Evolutionary conservation across 768 basidiomycete genomes (phyloP), one percentile per base, ranked within the genome.

Genomic region (Collybiopsis confluens): DNA sequence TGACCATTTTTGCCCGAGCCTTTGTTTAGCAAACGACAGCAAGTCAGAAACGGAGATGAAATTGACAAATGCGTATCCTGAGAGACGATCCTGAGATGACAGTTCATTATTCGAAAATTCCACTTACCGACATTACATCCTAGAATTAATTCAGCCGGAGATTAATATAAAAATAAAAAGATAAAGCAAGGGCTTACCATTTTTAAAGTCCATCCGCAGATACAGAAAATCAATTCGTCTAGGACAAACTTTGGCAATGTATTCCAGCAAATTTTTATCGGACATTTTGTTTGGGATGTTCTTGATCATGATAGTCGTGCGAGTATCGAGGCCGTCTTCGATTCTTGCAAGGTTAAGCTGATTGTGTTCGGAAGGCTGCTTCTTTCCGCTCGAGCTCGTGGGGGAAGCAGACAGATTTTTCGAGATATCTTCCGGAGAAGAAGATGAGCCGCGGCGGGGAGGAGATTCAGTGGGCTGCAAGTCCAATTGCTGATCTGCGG

Each of bases 201-300:
- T 91, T 61, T 82, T 74, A 60, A 92, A 91, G 66, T 90, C 90
- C 86, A 91, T 91, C 59, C 90, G 72, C 58, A 95, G 69, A 71
- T 95, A 95, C 59, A 95, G 73, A 65, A 94, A 93, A 69, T 94
- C 92, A 56, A 90, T 88, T 52, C 76, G 76, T 38, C 88, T 74
- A n/a, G 83, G 81, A 65, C 86, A 88, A 23, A 90, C 88, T 56
- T 81, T 78, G 47, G 70, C 77, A 57, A 90, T 90, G 61, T 81
- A 92, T 36, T 69, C 68, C 55, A 84, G 73, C 61, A 91, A 64
- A 58, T 91, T 87, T 62, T 73, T 77, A 68, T 90, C 87, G 57
- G 76, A 86, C 88, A 91, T 90, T 68, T 93, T 92, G 70, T 94
- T 95, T 2, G 92, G 92, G 42, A 95, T 90, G 62, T 95, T 95